Base-by-base conservation (phyloP, 192 early-diverging fungal genomes). In the Rhizophagus prolifer region DNA sequence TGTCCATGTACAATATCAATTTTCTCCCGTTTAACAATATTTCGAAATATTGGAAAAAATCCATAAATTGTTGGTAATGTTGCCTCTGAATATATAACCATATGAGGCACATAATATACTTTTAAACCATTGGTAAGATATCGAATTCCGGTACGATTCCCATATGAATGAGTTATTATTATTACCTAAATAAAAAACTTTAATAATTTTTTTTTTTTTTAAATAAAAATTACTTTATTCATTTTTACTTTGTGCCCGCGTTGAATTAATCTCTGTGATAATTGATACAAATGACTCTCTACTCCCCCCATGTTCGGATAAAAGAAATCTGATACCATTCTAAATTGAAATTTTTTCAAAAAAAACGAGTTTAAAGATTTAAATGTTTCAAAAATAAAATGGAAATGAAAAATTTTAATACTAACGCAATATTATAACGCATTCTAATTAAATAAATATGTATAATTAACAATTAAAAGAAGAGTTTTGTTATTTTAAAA, bases 1-100 rank as follows among this genome's bases (percentile, higher is more conserved):
- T 99, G 97, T 7, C 96, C 97, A 80, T 99, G 97, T 23, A 99
- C 95, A 63, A 99, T 92, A 54, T 96, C 90, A 63, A 99, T 95
- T 31, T 89, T 85, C 78, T 99, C 97, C 21, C 96, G 86, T 25
- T 97, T 85, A 21, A 97, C 84, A 77, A 99, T 97, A 72, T 94
- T 89, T 54, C 97, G 90, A 75, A 99, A 93, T 34, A 97, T 83
- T 25, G 96, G 97, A 65, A 99, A 95, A 79, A 94, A 93, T 30
- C 91, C 90, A 64, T 93, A 94, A 59, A 99, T 83, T 8, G 97
- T 97, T 13, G 97, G 97, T 14, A 98, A 85, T 3, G 94, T 89
- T 0, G 96, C 97, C 78, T 94, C 93, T 75, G 94, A 90, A 77
- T 91, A 90, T 9, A 99, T 90, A 4, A 95, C 88, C 79, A 92